Evolutionary conservation across 306 rosid genomes (phyloP).

Genomic region (Mimosa pudica): DNA sequence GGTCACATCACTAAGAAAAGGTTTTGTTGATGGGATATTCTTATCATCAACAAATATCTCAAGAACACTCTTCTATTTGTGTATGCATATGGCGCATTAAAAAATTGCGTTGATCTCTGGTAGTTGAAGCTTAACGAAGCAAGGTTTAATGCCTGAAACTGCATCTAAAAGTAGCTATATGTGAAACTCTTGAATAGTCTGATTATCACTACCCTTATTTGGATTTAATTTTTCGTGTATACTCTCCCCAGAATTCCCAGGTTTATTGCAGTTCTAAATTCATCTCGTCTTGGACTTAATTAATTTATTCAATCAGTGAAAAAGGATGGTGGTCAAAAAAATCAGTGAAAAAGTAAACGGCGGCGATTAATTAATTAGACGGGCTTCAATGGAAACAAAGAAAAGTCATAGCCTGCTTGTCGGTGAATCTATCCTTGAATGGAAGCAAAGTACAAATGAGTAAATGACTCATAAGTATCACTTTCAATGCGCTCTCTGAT

Average conservation of each 20-base stretch:
- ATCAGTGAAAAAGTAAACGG: not conserved
- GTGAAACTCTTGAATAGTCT: not conserved
- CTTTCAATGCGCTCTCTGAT: not conserved
- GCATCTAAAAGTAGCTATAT: too few relatives aligned
- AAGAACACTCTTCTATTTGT: not conserved
- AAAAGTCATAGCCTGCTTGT: not conserved
- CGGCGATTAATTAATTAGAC: not conserved
- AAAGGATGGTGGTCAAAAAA: not conserved
- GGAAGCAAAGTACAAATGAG: not conserved
- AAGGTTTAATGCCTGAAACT: slow-evolving; percentile 22
- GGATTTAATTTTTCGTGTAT: not conserved
- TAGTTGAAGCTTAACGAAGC: slow-evolving; percentile 5
- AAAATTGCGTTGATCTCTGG: not conserved
- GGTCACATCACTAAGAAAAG: not conserved
- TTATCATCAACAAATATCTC: too few relatives aligned
- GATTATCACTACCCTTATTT: not conserved
- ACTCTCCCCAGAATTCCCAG: not conserved
- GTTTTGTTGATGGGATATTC: not conserved
- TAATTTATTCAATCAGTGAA: not conserved
- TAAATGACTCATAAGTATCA: not conserved
- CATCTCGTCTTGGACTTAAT: not conserved
- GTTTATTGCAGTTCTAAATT: not conserved
- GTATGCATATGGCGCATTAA: slow-evolving; percentile 21
- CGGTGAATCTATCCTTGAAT: not conserved
- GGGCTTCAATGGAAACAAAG: not conserved